Evolutionary conservation across 2,329 filamentous ascomycete genomes (phyloP).

Genomic region (Neurospora sp.): DNA sequence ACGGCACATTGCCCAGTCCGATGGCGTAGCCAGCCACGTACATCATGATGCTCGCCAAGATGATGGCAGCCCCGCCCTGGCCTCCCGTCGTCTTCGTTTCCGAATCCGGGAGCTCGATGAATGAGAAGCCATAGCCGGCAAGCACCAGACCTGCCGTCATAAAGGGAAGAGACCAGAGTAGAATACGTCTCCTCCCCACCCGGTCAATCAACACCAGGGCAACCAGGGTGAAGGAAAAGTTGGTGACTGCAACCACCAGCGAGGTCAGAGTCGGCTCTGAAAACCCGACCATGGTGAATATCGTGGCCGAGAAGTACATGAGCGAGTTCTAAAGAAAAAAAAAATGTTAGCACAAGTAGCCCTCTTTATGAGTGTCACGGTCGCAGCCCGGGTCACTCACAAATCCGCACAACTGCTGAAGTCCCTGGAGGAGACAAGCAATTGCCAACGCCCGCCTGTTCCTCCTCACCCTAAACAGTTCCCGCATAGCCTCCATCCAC

Average conservation of each 20-base stretch:
- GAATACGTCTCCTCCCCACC: conserved; percentile 66
- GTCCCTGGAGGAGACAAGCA: conserved; percentile 74
- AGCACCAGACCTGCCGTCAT: conserved; percentile 67
- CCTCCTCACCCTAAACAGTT: conserved; percentile 46
- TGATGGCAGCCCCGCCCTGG: conserved; percentile 37
- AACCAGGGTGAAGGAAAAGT: conserved; percentile 68
- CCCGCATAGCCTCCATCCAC: conserved; percentile 39
- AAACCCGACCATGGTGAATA: conserved; percentile 71
- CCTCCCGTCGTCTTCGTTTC: conserved; percentile 12
- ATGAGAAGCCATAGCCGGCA: conserved; percentile 63
- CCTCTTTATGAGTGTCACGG: neutral
- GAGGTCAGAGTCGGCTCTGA: conserved; percentile 69
- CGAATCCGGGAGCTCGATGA: conserved; percentile 37
- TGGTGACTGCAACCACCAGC: conserved; percentile 68
- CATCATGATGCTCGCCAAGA: conserved; percentile 66
- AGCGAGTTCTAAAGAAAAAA: conserved; percentile 55
- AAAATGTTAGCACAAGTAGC: conserved; percentile 1
- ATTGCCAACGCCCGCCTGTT: conserved; percentile 71
- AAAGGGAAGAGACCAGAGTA: conserved; percentile 73
- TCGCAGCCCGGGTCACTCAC: conserved; percentile 31
- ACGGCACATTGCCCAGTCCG: conserved; percentile 84
- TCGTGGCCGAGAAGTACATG: conserved; percentile 85
- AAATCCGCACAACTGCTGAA: conserved; percentile 85
- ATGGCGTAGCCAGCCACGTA: conserved; percentile 82
- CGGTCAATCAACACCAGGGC: conserved; percentile 70